Percentiles rank a stretch among this genome's conserved stretches.
Conservation (phyloP, 805 yeast genomes). For the Kodamaea nitidulidarum region DNA sequence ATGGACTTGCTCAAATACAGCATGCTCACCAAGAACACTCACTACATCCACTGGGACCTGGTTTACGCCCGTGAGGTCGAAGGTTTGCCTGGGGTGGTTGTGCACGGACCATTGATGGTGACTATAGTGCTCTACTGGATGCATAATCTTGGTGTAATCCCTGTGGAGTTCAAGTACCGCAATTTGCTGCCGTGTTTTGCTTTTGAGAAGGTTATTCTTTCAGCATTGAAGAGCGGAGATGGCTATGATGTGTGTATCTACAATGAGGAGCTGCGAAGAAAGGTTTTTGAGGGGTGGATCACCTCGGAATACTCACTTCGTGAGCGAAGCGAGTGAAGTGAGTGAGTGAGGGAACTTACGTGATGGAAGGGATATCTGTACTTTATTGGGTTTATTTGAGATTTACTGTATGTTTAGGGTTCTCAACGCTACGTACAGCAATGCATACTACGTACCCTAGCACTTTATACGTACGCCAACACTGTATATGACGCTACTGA, state of each 20-base stretch:
- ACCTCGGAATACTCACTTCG: too few species aligned
- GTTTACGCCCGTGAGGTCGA: constrained; percentile 53
- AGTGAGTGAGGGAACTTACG: too few species aligned
- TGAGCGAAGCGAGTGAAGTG: too few species aligned
- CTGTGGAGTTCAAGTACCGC: constrained; percentile 39
- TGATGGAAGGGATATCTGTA: too few species aligned
- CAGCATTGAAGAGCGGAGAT: constrained; percentile 3
- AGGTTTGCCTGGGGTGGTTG: constrained; percentile 55
- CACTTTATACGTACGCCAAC: too few species aligned
- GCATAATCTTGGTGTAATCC: constrained; percentile 11
- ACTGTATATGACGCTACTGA: too few species aligned
- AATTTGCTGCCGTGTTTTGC: constrained; percentile 50
- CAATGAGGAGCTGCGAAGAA: background rate
- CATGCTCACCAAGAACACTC: constrained; percentile 77
- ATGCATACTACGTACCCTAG: too few species aligned
- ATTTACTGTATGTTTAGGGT: too few species aligned
- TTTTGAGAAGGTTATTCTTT: constrained; percentile 25
- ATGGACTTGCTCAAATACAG: constrained; percentile 59
- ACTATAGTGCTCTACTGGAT: constrained; percentile 58
- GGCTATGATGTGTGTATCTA: constrained; percentile 4
- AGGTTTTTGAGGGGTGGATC: too few species aligned
- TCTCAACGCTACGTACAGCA: too few species aligned
- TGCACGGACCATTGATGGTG: constrained; percentile 80
- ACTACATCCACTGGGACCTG: constrained; percentile 72
- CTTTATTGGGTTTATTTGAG: too few species aligned